Evolutionary conservation across 108 stramenopile genomes (phyloP), one percentile per base, ranked within the genome.

Genomic region (Skeletonema potamos): DNA sequence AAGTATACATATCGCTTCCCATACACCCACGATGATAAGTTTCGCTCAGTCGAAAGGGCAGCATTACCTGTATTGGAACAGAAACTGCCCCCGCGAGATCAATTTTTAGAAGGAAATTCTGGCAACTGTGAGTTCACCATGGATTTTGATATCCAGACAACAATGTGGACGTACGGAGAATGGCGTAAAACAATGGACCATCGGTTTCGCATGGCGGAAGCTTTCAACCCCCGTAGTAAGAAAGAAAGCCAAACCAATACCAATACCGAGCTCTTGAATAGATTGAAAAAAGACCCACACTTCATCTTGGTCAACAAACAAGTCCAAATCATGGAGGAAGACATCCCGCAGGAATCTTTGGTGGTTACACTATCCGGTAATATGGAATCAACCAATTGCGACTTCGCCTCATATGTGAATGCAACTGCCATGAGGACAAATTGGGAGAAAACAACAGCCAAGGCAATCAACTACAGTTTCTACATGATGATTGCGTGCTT

Each of bases 391-490:
- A 70, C 55, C 5, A 82, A 89, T 46, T 96, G 93, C 46, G 67
- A 89, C 68, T 93, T 95, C 58, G 36, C 34, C 24, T 81, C 92
- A 22, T 84, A 76, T 34, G 62, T 97, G 7, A 90, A 92, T 69
- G 82, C 82, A 0, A 95, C 91, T 15, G 96, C 96, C 9, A 71
- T 95, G 54, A 79, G 96, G 27, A 92, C 89, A 7, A 89, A 97
- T 67, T 94, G 92, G 92, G 89, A 94, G 37, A 58, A 77, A 24
- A 89, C 92, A 7, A 92, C 89, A 13, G 85, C 78, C 32, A 92
- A 89, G 67, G 96, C 95, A 3, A 91, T 94, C 74, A 97, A 93
- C 63, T 97, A 97, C 74, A 86, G 86, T 24, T 92, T 95, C 60
- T 86, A 84, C 70, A 93, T 94, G 92, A 97, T 95, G 90, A 58